These are phyloP conservation scores for Cercospora berteroae DNA, from an alignment of 2,329 filamentous ascomycete species.

Conservation along the genomic window DNA sequence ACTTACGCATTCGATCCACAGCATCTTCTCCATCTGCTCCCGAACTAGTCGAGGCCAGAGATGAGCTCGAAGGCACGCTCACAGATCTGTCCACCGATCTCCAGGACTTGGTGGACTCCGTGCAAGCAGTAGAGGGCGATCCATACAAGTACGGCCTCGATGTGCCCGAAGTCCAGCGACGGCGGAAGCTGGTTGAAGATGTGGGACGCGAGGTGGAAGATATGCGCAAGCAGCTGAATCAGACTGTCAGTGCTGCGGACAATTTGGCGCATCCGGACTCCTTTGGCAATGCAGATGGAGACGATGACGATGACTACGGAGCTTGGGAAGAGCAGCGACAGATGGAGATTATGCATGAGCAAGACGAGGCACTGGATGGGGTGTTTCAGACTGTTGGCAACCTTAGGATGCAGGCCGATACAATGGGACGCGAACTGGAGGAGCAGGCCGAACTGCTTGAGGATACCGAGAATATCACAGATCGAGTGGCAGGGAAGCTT, in stretches of 20 bases:
- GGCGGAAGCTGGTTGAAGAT: constrained; percentile 80
- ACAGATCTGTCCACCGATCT: constrained; percentile 76
- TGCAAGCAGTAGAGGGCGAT: constrained; percentile 81
- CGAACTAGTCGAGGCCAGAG: constrained; percentile 61
- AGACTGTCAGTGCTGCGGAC: constrained; percentile 50
- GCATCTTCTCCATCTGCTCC: constrained; percentile 69
- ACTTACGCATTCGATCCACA: constrained; percentile 90
- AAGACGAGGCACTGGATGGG: constrained; percentile 88
- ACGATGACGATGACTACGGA: constrained; percentile 60
- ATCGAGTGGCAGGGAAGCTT: constrained; percentile 81
- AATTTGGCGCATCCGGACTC: constrained; percentile 59
- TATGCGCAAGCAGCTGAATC: constrained; percentile 79
- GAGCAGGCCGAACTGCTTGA: constrained; percentile 90
- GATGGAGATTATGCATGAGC: constrained; percentile 85
- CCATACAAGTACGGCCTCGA: constrained; percentile 85
- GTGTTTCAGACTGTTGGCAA: constrained; percentile 93
- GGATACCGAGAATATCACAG: constrained; percentile 77
- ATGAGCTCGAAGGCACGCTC: constrained; percentile 77
- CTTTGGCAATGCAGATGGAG: constrained; percentile 47
- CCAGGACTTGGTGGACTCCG: constrained; percentile 80
- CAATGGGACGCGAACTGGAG: constrained; percentile 94
- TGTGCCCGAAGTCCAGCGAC: constrained; percentile 73
- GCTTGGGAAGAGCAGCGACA: constrained; percentile 84
- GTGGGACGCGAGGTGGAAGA: constrained; percentile 84
- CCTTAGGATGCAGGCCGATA: constrained; percentile 82